Evolutionary conservation across 495 filamentous ascomycete genomes (phyloP), one percentile per base, ranked within the genome.

Genomic region (Articulospora tetracladia): DNA sequence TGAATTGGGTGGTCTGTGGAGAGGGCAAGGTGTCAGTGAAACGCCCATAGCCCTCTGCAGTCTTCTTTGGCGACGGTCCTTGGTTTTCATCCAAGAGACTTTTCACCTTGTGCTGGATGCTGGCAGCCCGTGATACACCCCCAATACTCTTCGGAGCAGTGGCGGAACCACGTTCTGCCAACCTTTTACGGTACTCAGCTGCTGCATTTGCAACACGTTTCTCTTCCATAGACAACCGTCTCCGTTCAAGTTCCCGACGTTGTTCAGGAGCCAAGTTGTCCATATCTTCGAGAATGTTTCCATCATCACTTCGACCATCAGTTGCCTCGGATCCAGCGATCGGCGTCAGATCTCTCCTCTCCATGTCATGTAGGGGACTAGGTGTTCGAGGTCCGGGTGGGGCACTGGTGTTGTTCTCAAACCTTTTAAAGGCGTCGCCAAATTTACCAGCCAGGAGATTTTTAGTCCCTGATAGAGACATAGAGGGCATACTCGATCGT

Each of bases 381-480:
- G 83, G 82, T 25, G 78, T 80, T 62, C 79, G 77, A 24, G 69
- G 71, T 32, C 70, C 75, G 19, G 72, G 72, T 24, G 65, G 69
- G 32, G 78, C 77, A 63, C 70, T 63, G 53, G 74, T 75, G 62
- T 83, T 83, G 23, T 81, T 81, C 69, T 98, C 94, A 66, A 98
- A 98, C 4, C 90, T 83, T 62, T 93, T 88, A 77, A 98, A 98
- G 3, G 95, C 93, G 55, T 97, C 95, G 1, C 95, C 92, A 72
- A 98, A 97, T 70, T 89, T 92, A 8, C 93, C 91, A 25, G 87
- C 87, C 24, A 98, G 79, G 39, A 96, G 81, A n/a, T 82, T 90
- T 72, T 96, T 97, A 57, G 90, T 88, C 27, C 89, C 88, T n/a
- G 66, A 66, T 25, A 69, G 64, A 49, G 66, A 62, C 65, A 67